Base-by-base conservation (phyloP, 257 asterid genomes). In the Haberlea rhodopensis region DNA sequence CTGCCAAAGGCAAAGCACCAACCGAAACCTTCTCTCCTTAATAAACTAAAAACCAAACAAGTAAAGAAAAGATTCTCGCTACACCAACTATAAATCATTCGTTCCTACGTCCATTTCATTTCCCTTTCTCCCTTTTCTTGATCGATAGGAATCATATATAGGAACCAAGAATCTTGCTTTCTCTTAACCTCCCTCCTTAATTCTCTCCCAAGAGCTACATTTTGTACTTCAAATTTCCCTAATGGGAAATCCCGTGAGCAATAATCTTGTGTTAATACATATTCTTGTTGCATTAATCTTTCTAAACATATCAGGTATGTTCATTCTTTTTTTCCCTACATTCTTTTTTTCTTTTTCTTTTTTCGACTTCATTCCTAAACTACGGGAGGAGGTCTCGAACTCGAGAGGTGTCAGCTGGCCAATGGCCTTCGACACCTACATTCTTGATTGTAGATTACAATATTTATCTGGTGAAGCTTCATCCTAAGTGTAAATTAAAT, bases 61-160 rank as follows among this genome's bases (percentile, higher is more conserved):
- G 85, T 56, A 64, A 80, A 80, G 85, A 76, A 80, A 80, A 67
- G 81, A 80, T 80, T 73, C 68, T 55, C 64, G 8, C 5, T 31
- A 60, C 18, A 49, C 22, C 51, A 60, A 23, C 27, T 32, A 71
- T 81, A 81, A 66, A 75, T 58, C 22, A 63, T 67, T n/a, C 74
- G 22, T 63, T 18, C 45, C 76, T 53, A 51, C 48, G 31, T 66
- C 67, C 79, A 67, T 81, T 67, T 51, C 75, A 75, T 64, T 81
- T 61, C 86, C 83, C 37, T 55, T 75, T 60, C 69, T 45, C 49
- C 68, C 73, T 43, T 73, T 71, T 32, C 60, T 67, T 64, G 19
- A 22, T 60, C 62, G 32, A 0, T 26, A 10, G 11, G 46, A 11
- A 9, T 37, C n/a, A 37, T 37, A 37, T 4, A 20, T 27, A 63